Base-by-base conservation (phyloP, 768 basidiomycete species). In the Termitomyces eurrhizus region DNA sequence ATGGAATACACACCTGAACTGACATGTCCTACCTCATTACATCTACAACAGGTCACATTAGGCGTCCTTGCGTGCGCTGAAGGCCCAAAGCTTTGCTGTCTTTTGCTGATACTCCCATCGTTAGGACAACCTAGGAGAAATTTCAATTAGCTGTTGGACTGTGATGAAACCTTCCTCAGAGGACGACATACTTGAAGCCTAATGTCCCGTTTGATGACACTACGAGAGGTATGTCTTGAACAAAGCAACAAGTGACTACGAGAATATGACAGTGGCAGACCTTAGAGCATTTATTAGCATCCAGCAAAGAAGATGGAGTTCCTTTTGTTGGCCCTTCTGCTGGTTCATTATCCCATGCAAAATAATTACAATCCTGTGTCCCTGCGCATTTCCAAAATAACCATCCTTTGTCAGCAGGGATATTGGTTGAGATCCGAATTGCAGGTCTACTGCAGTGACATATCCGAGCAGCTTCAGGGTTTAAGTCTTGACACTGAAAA, bases 331-430 rank as follows among this genome's bases (percentile, higher is more conserved):
- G 18, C 39, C 33, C 59, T 39, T 67, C 64, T 33, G 72, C 67
- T 39, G 75, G 67, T 57, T 82, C 83, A 37, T 84, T 81, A 52
- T 84, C 84, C 87, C 89, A 89, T 61, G 35, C 35, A 13, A 60
- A 60, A 35, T 53, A 60, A 2, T 33, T 24, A n/a, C 59, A 60
- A 33, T 39, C 63, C 26, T 81, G 83, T 9, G 13, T 14, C 26
- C 48, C 46, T 0, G 80, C 74, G 70, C 96, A 98, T 56, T 69
- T 83, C 87, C 89, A 94, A 72, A 94, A 97, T 24, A 70, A 65
- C 35, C 91, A 80, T 2, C 94, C 94, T 69, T 90, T 82, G 69
- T 94, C 96, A 0, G 73, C 65, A 6, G 83, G 83, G 44, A 88
- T 87, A 66, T 87, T 90, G n/a, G 68, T 84, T 1, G 80, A 83